Percentiles rank a stretch among this genome's conserved stretches.
Conservation (phyloP, 2,329 filamentous ascomycete species). For the Shiraia sp. region DNA sequence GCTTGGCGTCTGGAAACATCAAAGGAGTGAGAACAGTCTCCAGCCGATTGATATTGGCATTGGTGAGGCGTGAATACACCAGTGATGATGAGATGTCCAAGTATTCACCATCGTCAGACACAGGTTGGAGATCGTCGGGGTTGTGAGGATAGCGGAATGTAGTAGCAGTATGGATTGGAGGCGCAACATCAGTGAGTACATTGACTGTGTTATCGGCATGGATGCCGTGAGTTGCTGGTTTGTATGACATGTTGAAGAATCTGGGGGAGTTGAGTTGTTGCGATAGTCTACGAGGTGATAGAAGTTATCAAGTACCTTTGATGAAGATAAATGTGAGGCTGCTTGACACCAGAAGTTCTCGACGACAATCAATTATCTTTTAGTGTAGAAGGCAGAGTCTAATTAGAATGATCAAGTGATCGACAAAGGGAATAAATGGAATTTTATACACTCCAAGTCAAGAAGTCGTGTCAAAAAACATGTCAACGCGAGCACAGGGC, state of each 20-base stretch:
- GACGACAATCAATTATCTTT: no score
- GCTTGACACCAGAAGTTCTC: no score
- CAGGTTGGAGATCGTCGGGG: constrained; percentile 65
- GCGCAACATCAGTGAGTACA: constrained; percentile 76
- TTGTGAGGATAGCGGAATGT: constrained; percentile 82
- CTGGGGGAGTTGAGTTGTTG: neutral
- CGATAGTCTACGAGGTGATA: neutral
- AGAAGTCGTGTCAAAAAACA: neutral
- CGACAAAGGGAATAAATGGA: no score
- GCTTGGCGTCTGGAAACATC: constrained; percentile 57
- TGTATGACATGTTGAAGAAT: constrained; percentile 22
- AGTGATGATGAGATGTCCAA: constrained; percentile 35
- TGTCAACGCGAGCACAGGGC: neutral
- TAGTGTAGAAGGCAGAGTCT: no score
- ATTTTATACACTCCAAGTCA: no score
- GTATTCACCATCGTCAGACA: constrained; percentile 49
- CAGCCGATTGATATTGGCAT: constrained; percentile 81
- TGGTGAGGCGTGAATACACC: constrained; percentile 79
- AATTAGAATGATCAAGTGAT: no score
- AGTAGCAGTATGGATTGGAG: constrained; percentile 86
- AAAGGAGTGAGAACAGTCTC: constrained; percentile 79
- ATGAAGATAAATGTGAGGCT: no score
- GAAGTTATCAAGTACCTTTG: neutral
- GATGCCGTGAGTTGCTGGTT: constrained; percentile 72
- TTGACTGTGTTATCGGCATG: constrained; percentile 83